Evolutionary conservation across 768 basidiomycete species (phyloP).

Genomic region (Mycena metata): DNA sequence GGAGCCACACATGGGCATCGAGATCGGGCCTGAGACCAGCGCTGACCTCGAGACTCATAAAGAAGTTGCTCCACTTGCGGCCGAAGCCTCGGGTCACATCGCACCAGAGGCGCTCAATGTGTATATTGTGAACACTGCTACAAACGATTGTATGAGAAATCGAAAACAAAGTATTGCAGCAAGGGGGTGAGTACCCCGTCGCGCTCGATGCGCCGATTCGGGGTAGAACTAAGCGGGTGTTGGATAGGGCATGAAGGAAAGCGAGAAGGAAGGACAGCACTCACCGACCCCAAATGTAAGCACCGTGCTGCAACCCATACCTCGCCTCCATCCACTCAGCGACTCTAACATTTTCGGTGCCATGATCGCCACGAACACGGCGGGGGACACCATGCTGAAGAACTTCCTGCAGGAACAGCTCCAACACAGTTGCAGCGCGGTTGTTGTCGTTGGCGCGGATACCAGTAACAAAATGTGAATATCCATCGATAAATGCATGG

Average conservation of each 20-base stretch:
- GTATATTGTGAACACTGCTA: constrained; percentile 44
- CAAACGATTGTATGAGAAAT: background rate
- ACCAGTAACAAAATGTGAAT: constrained; percentile 33
- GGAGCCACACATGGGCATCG: constrained; percentile 50
- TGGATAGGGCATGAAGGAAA: too few relatives aligned
- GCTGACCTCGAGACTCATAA: constrained; percentile 45
- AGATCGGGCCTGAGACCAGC: constrained; percentile 43
- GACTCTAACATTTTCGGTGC: constrained; percentile 49
- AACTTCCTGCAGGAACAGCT: constrained; percentile 9
- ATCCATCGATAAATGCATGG: constrained; percentile 50
- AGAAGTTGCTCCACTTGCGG: constrained; percentile 50
- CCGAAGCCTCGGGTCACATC: constrained; percentile 50
- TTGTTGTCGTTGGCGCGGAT: constrained; percentile 23
- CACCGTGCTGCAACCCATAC: constrained; percentile 43
- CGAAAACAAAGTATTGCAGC: too few relatives aligned
- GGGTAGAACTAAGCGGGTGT: background rate
- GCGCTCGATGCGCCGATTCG: background rate
- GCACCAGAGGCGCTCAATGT: constrained; percentile 53
- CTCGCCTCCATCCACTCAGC: constrained; percentile 46
- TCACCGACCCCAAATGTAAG: constrained; percentile 56
- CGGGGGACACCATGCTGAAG: constrained; percentile 3
- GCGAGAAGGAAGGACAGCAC: constrained; percentile 1
- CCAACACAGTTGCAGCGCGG: constrained; percentile 15
- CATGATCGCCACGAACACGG: constrained; percentile 21
- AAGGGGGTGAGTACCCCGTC: background rate